Evolutionary conservation across 78 protist genomes (phyloP).

Genomic region (Trichosphaerium sp.): DNA sequence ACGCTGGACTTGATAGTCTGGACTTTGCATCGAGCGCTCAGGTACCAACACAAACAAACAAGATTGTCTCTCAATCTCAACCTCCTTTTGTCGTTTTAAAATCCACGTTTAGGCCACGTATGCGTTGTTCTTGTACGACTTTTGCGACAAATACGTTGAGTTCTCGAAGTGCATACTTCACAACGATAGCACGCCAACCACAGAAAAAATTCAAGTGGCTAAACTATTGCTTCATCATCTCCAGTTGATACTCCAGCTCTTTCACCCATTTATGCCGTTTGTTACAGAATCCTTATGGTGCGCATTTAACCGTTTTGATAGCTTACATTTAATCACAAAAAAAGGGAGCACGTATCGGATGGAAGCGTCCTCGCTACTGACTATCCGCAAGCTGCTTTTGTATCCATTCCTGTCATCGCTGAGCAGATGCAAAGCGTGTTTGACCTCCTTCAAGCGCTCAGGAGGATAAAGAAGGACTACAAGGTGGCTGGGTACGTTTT

Average conservation of each 20-base stretch:
- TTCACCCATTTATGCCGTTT: slow-evolving; percentile 92
- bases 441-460: too few species aligned
- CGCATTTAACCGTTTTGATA: too few species aligned
- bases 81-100: neutral
- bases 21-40: too few species aligned
- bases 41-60: slow-evolving; percentile 4
- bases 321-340: too few species aligned
- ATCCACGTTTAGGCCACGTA: neutral
- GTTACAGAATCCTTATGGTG: too few species aligned
- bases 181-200: neutral
- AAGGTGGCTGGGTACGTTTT: too few species aligned
- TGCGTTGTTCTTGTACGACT: slow-evolving; percentile 39
- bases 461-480: too few species aligned
- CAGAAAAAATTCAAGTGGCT: neutral
- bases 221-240: neutral
- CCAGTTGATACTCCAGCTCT: slow-evolving; percentile 38
- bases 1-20: slow-evolving; percentile 15
- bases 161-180: slow-evolving; percentile 12
- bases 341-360: too few species aligned
- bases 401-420: too few species aligned
- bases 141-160: slow-evolving; percentile 63
- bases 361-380: too few species aligned
- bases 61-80: neutral
- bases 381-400: too few species aligned
- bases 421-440: too few species aligned